These are phyloP conservation scores for Plantago elongata DNA, from an alignment of 257 asterid genomes.

Conservation along the genomic window DNA sequence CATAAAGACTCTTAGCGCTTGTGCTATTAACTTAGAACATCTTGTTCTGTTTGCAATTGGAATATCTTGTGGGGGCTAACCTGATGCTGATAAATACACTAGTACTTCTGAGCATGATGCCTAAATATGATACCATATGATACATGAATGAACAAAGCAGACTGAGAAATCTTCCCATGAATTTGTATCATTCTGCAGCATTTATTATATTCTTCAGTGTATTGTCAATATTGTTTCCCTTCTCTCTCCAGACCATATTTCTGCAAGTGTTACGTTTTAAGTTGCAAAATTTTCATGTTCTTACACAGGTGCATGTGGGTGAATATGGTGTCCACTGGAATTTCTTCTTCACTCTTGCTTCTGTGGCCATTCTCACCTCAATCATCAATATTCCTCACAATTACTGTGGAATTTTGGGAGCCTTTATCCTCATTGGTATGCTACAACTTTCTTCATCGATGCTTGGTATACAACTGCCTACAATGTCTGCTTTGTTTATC, in stretches of 20 bases:
- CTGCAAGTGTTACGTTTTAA: slow-evolving; percentile 5
- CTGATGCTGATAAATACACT: background rate
- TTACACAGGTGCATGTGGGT: slow-evolving; percentile 79
- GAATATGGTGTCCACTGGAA: slow-evolving; percentile 99
- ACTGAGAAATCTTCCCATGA: slow-evolving; percentile 1
- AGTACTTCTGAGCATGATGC: background rate
- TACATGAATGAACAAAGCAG: background rate
- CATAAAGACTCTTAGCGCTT: background rate
- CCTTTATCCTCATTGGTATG: slow-evolving; percentile 68
- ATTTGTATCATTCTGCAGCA: background rate
- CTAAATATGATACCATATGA: background rate
- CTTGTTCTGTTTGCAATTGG: background rate
- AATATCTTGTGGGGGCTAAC: background rate
- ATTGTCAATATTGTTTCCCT: slow-evolving; percentile 14
- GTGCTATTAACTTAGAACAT: slow-evolving; percentile 5
- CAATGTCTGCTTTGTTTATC: slow-evolving; percentile 17
- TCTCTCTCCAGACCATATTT: slow-evolving; percentile 1
- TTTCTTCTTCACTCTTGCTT: slow-evolving; percentile 96
- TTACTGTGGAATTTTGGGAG: slow-evolving; percentile 68
- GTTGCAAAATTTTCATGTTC: slow-evolving; percentile 4
- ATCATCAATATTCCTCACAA: slow-evolving; percentile 52
- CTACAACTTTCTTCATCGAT: background rate
- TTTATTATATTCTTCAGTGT: slow-evolving; percentile 9
- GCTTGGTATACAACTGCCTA: slow-evolving; percentile 6
- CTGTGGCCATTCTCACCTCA: slow-evolving; percentile 72